A percentile compares a stretch with the other conserved stretches of the same genome.
Conservation (phyloP, 2,329 filamentous ascomycete genomes). For the Fusarium equiseti region DNA sequence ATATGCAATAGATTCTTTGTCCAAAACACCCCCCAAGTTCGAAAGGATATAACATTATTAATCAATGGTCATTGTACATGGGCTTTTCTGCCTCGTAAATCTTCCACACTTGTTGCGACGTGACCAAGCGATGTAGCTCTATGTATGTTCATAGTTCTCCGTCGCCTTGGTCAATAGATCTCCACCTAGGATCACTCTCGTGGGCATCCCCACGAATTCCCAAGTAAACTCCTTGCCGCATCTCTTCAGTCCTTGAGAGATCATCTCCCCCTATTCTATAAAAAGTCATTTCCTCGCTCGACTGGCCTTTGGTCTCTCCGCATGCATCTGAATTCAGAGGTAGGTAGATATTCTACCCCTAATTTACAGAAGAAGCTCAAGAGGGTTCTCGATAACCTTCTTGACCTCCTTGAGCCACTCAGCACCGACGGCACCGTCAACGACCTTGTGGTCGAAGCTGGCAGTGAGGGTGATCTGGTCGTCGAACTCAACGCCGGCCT, state of each 20-base stretch:
- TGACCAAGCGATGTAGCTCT: conserved; percentile 26
- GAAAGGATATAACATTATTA: conserved; percentile 57
- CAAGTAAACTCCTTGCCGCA: conserved; percentile 27
- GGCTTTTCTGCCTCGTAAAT: conserved; percentile 50
- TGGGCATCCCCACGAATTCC: conserved; percentile 17
- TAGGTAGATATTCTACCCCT: conserved; percentile 4
- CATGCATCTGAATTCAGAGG: conserved; percentile 4
- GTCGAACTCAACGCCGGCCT: conserved; percentile 87
- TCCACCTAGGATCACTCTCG: conserved; percentile 26
- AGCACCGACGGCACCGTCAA: conserved; percentile 94
- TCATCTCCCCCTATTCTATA: conserved; percentile 41
- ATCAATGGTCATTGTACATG: conserved; percentile 59
- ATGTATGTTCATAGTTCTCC: conserved; percentile 28
- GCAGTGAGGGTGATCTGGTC: conserved; percentile 96
- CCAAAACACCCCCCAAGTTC: conserved; percentile 45
- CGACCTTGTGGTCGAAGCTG: conserved; percentile 99
- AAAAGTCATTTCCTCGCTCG: conserved; percentile 41
- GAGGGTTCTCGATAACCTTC: conserved; percentile 96
- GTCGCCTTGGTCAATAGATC: conserved; percentile 14
- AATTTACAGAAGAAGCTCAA: conserved; percentile 88
- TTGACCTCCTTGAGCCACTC: conserved; percentile 98
- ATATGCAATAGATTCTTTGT: conserved; percentile 44
- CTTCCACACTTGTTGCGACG: conserved; percentile 33
- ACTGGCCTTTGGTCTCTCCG: conserved; percentile 11
- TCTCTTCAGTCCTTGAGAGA: conserved; percentile 29